A percentile compares a stretch with the other conserved stretches of the same genome.
phyloP scores from a whole-genome alignment of 176 grass and related monocot species.

The Miscanthus lutarioriparius region DNA sequence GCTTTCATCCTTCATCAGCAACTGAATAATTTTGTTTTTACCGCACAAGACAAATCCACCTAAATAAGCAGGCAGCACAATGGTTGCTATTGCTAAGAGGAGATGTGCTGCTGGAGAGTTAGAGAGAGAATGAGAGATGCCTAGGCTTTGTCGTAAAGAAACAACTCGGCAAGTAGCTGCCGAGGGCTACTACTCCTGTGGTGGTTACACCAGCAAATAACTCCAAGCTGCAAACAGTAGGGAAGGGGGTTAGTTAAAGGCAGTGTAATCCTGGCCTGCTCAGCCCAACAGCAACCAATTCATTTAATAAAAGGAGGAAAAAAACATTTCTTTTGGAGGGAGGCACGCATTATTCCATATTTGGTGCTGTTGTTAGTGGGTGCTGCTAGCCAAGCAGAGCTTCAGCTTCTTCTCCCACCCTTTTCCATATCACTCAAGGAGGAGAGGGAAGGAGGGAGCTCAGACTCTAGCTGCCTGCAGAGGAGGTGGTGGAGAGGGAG shows the following conservation, averaged over 20 bases:
- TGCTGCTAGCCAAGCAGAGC: conserved; percentile 20
- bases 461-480: background rate
- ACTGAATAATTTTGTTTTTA: background rate
- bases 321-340: conserved; percentile 36
- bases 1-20: background rate
- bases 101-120: background rate
- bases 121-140: background rate
- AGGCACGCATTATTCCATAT: conserved; percentile 42
- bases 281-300: conserved; percentile 32
- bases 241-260: conserved; percentile 27
- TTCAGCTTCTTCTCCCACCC: conserved; percentile 5
- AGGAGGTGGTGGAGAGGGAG: background rate
- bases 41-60: background rate
- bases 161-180: conserved; percentile 38
- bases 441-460: background rate
- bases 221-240: conserved; percentile 49
- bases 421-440: conserved; percentile 19
- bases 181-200: conserved; percentile 25
- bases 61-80: background rate
- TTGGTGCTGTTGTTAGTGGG: conserved; percentile 59
- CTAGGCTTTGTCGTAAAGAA: conserved; percentile 59
- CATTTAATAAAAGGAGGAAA: conserved; percentile 4
- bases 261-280: conserved; percentile 49
- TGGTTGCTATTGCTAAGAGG: no score
- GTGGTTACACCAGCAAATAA: conserved; percentile 67